Evolutionary conservation across 2,329 filamentous ascomycete genomes (phyloP), one percentile per base, ranked within the genome.

Genomic region (Penicillium sp.): DNA sequence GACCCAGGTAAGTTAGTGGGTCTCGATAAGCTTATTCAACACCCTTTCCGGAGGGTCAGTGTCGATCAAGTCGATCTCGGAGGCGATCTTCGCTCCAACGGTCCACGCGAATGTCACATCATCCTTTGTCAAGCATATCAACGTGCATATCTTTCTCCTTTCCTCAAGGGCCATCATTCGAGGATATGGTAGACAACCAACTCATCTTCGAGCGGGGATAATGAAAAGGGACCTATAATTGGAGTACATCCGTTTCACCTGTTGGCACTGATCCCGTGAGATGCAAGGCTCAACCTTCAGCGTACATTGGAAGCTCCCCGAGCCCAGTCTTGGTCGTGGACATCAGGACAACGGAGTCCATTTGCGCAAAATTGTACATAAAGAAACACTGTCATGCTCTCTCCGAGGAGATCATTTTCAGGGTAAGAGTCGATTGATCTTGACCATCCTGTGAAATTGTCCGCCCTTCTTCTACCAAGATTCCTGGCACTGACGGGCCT

Each of bases 21-120:
- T 37, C 33, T 37, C 49, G 11, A 37, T 37, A 51, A 37, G 33
- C 49, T 51, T 19, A 51, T 51, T 51, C 14, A 40, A 51, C 49
- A n/a, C 49, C 19, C 35, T 51, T 51, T 51, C 39, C 13, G 49
- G 49, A 24, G 4, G 39, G 27, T 13, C 19, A 35, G 11, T 10
- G 49, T 19, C 35, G 49, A 51, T 51, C 31, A 27, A n/a, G 14
- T 36, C 33, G 19, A 37, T 24, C 14, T 37, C 39, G 11, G 13
- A 2, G 18, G 10, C 39, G 11, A 41, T 11, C 5, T 19, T 19
- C 14, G 14, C 19, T 24, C 40, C 19, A 6, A 24, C 13, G 4
- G 6, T 2, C 19, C 11, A 43, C 5, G 11, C 6, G 13, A 18
- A 43, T 22, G 4, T 6, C 18, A 24, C 49, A 24, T 14, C 13